phyloP scores from a whole-genome alignment of 805 yeast genomes.

The Dipodascus albidus region DNA sequence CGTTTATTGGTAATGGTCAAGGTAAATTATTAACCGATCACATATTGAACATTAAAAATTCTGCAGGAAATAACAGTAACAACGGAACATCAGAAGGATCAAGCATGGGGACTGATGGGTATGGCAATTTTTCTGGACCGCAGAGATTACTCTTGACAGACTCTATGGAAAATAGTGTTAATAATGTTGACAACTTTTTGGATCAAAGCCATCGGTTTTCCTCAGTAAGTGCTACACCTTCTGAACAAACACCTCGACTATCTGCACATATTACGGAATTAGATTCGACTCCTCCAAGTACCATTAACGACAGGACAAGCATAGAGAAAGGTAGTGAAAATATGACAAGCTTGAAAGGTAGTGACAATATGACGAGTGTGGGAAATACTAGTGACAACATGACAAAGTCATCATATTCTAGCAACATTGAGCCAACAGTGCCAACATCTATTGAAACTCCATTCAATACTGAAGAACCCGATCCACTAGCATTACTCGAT shows the following conservation, averaged over 20 bases:
- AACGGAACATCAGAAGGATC: neutral
- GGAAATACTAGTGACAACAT: no score
- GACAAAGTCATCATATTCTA: no score
- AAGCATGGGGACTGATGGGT: neutral
- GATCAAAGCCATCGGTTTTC: neutral
- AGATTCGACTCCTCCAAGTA: neutral
- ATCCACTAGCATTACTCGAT: neutral
- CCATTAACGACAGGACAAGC: neutral
- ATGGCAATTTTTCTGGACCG: neutral
- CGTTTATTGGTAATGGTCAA: constrained; percentile 55
- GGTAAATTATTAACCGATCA: constrained; percentile 32
- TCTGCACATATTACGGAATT: neutral
- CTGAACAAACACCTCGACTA: neutral
- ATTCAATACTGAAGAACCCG: no score
- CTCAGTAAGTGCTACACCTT: neutral
- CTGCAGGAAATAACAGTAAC: neutral
- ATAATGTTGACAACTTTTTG: no score
- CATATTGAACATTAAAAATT: neutral
- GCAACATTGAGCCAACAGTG: no score
- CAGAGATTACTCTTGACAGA: neutral
- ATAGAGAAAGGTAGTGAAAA: neutral
- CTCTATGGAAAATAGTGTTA: neutral
- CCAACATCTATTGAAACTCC: no score
- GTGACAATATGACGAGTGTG: no score
- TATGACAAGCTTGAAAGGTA: no score